Conservation (phyloP, 2,329 filamentous ascomycete species). For the Gnomoniopsis smithogilvyi region DNA sequence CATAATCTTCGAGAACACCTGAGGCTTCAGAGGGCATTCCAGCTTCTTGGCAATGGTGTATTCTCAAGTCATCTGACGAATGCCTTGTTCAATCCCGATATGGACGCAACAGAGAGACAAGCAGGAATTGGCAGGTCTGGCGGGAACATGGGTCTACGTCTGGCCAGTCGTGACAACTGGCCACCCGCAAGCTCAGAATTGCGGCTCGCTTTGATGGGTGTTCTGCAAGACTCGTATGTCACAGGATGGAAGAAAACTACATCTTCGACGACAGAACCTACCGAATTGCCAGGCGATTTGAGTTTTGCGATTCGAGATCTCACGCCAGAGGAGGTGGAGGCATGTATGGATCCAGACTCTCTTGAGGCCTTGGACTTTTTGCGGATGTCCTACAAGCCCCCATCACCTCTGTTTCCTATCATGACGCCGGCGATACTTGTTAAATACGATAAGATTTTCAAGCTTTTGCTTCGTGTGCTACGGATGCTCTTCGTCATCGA, state of each 20-base stretch:
- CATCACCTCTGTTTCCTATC: slow-evolving; percentile 66
- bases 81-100: slow-evolving; percentile 79
- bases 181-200: slow-evolving; percentile 92
- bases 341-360: slow-evolving; percentile 77
- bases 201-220: slow-evolving; percentile 81
- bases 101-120: slow-evolving; percentile 73
- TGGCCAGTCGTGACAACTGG: slow-evolving; percentile 82
- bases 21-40: slow-evolving; percentile 72
- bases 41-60: slow-evolving; percentile 79
- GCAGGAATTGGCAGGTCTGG: slow-evolving; percentile 66
- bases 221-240: slow-evolving; percentile 45
- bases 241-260: slow-evolving; percentile 10
- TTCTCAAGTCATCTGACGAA: slow-evolving; percentile 79
- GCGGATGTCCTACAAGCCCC: slow-evolving; percentile 77
- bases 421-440: slow-evolving; percentile 68
- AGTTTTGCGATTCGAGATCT: slow-evolving; percentile 86
- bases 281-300: slow-evolving; percentile 62
- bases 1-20: slow-evolving; percentile 73
- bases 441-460: slow-evolving; percentile 86
- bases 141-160: slow-evolving; percentile 74
- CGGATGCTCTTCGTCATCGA: slow-evolving; percentile 76
- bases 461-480: slow-evolving; percentile 69
- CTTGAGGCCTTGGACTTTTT: slow-evolving; percentile 93
- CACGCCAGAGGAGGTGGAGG: slow-evolving; percentile 72
- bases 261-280: slow-evolving; percentile 28